Percentiles rank a stretch among this genome's conserved stretches.
phyloP scores from a whole-genome alignment of 176 grass and related monocot species.

The Lolium multiflorum region DNA sequence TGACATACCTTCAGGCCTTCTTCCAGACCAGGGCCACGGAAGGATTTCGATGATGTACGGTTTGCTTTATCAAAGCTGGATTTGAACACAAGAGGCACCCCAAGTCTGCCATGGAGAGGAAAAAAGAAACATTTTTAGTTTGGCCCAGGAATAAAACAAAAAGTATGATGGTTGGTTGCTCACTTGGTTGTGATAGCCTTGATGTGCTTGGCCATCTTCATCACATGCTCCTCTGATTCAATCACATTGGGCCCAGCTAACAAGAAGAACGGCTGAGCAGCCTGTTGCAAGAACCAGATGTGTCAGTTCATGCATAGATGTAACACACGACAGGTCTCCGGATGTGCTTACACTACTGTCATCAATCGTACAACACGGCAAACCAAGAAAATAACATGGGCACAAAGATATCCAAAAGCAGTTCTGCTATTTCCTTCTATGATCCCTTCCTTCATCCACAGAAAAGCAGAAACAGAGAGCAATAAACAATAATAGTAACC shows the following conservation, averaged over 20 bases:
- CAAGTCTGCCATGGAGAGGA: constrained; percentile 61
- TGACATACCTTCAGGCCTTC: constrained; percentile 76
- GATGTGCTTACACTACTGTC: neutral
- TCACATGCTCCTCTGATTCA: constrained; percentile 87
- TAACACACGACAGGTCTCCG: neutral
- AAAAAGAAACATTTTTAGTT: constrained; percentile 16
- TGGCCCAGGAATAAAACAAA: neutral
- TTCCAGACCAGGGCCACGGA: constrained; percentile 89
- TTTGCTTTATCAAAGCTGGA: constrained; percentile 98
- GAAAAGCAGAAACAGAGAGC: neutral
- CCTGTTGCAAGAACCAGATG: constrained; percentile 55
- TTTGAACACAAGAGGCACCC: constrained; percentile 90
- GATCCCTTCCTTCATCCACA: neutral
- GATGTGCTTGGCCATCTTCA: constrained; percentile 92
- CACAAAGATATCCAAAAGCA: neutral
- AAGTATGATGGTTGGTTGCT: constrained; percentile 11
- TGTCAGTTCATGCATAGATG: constrained; percentile 25
- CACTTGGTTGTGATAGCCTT: constrained; percentile 76
- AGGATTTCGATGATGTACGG: constrained; percentile 91
- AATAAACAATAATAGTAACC: neutral
- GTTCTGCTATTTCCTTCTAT: neutral
- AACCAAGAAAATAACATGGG: neutral
- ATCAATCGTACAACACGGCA: neutral
- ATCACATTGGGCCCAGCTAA: constrained; percentile 90
- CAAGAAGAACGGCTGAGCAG: constrained; percentile 90